Conservation (phyloP, 805 yeast species). For the Hanseniaspora hatyaiensis region DNA sequence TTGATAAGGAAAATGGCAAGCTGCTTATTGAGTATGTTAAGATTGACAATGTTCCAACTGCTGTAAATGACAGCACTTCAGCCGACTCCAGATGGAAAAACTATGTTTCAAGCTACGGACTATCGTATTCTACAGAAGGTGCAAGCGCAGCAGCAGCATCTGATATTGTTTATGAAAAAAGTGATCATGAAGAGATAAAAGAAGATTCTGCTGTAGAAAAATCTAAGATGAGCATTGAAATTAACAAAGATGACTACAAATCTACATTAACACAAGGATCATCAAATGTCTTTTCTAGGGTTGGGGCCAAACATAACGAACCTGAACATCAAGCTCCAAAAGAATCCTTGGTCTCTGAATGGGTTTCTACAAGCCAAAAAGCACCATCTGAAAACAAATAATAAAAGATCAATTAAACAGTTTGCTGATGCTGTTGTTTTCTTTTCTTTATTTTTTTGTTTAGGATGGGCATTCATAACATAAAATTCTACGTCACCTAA, state of each 20-base stretch:
- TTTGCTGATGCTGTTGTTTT: no score
- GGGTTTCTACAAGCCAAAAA: conserved; percentile 26
- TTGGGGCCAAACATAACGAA: no score
- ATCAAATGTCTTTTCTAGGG: conserved; percentile 18
- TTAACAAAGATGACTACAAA: conserved; percentile 17
- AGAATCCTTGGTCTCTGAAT: conserved; percentile 25
- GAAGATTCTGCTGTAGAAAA: conserved; percentile 35
- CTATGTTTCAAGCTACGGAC: conserved; percentile 80
- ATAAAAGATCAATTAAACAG: no score
- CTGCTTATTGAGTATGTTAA: conserved; percentile 74
- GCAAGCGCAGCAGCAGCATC: conserved; percentile 40
- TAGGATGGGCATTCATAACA: no score
- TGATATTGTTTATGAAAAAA: conserved; percentile 41
- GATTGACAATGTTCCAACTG: conserved; percentile 75
- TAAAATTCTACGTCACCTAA: no score
- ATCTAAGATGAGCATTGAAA: conserved; percentile 25
- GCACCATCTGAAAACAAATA: neutral
- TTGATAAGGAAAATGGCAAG: conserved; percentile 39
- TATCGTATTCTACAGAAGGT: conserved; percentile 97
- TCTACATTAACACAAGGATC: conserved; percentile 19
- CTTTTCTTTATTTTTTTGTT: no score
- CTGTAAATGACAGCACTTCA: conserved; percentile 40
- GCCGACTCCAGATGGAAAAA: conserved; percentile 83
- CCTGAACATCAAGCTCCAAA: neutral
- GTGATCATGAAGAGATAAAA: conserved; percentile 33